Evolutionary conservation across 176 grass and related monocot genomes (phyloP).

Genomic region (Puya raimondii): DNA sequence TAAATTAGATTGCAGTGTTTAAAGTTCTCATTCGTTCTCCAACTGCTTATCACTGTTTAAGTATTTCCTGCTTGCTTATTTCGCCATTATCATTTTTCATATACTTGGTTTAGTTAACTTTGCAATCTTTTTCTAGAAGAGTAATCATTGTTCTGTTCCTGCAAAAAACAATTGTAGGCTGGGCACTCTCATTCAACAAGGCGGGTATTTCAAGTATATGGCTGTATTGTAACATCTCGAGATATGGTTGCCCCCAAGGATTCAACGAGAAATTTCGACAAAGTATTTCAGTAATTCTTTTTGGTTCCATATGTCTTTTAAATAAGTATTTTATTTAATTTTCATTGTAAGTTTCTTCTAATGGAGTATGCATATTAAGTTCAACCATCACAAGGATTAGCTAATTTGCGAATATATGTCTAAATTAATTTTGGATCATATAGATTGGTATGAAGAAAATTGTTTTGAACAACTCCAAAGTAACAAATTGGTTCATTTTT

Average conservation of each 20-base stretch:
- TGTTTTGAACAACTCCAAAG: neutral
- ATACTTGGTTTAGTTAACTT: neutral
- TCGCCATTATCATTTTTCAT: neutral
- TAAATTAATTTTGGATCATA: neutral
- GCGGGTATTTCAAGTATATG: conserved; percentile 79
- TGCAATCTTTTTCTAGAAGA: neutral
- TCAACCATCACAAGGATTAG: neutral
- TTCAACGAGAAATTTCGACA: conserved; percentile 55
- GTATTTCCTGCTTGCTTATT: neutral
- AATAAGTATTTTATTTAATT: neutral
- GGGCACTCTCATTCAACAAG: conserved; percentile 49
- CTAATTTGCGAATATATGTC: neutral
- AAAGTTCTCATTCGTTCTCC: neutral
- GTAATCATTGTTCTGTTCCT: conserved; percentile 2
- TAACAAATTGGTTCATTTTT: neutral
- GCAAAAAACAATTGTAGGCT: conserved; percentile 31
- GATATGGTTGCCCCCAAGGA: conserved; percentile 91
- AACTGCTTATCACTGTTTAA: neutral
- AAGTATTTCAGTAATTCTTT: conserved; percentile 42
- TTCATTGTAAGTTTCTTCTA: neutral
- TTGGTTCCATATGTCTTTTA: neutral
- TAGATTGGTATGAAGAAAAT: neutral
- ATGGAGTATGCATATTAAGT: no score
- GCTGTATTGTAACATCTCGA: conserved; percentile 63
- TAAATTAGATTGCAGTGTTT: neutral